Conservation (phyloP, 2,329 filamentous ascomycete species). For the Aspergillus sp. region DNA sequence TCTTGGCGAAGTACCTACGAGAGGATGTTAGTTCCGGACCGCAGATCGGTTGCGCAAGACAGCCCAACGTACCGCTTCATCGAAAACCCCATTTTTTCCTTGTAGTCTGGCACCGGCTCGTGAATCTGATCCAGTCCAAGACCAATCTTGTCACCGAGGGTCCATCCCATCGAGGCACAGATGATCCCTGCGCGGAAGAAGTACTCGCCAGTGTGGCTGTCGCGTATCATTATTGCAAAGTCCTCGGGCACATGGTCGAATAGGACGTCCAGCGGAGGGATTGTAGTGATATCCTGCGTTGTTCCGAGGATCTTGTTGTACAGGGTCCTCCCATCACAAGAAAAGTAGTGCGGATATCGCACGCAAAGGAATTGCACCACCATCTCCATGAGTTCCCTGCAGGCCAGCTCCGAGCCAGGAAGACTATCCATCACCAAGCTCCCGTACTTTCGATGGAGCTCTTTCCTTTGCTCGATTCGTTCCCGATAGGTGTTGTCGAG, state of each 20-base stretch:
- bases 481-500: constrained; percentile 70
- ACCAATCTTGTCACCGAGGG: constrained; percentile 71
- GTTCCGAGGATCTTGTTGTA: constrained; percentile 68
- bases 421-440: constrained; percentile 64
- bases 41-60: not conserved
- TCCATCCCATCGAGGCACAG: constrained; percentile 80
- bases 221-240: constrained; percentile 72
- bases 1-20: constrained; percentile 71
- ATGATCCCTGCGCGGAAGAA: constrained; percentile 72
- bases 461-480: constrained; percentile 68
- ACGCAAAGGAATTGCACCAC: constrained; percentile 73
- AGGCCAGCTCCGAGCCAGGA: constrained; percentile 74
- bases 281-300: constrained; percentile 58
- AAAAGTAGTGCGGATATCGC: constrained; percentile 75
- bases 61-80: constrained; percentile 67
- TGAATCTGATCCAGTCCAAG: constrained; percentile 71
- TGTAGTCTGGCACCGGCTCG: constrained; percentile 73
- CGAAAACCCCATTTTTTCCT: constrained; percentile 81
- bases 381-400: constrained; percentile 88
- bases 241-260: constrained; percentile 81
- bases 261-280: constrained; percentile 67
- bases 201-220: constrained; percentile 70
- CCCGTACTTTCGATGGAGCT: constrained; percentile 63
- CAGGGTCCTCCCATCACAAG: constrained; percentile 58
- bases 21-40: not conserved